Percentiles rank a stretch among this genome's conserved stretches.
phyloP scores from a whole-genome alignment of 2,329 filamentous ascomycete species.

The Cladosporium phlei region DNA sequence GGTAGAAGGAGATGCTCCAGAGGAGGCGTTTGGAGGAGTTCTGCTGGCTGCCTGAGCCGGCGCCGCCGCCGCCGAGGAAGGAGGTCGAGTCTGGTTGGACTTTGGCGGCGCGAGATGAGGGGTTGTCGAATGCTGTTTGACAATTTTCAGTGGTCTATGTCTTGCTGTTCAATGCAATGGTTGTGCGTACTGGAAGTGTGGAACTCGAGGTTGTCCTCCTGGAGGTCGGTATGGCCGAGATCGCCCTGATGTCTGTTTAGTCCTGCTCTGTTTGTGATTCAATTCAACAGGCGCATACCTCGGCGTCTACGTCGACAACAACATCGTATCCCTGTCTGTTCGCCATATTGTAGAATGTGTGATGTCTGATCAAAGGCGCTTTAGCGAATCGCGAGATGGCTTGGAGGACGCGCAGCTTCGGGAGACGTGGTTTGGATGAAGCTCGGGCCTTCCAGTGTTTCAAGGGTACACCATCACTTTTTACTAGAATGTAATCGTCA shows the following conservation, averaged over 20 bases:
- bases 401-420: neutral
- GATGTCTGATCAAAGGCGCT: neutral
- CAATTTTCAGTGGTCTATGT: neutral
- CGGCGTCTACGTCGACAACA: conserved; percentile 94
- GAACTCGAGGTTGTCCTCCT: conserved; percentile 96
- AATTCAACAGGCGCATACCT: conserved; percentile 52
- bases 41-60: conserved; percentile 16
- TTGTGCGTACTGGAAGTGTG: conserved; percentile 68
- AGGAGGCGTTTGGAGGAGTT: conserved; percentile 68
- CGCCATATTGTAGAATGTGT: conserved; percentile 24
- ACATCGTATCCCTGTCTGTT: conserved; percentile 85
- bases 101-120: conserved; percentile 45
- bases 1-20: conserved; percentile 90
- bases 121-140: conserved; percentile 25
- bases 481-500: no score
- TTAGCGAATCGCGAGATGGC: neutral
- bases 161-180: neutral
- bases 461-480: no score
- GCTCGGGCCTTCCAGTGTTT: no score
- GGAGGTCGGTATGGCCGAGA: conserved; percentile 90
- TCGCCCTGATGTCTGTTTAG: conserved; percentile 57
- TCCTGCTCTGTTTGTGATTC: conserved; percentile 11
- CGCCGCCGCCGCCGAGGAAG: conserved; percentile 35
- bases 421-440: no score
- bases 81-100: conserved; percentile 39